Evolutionary conservation across 2,329 filamentous ascomycete species (phyloP).

Genomic region (Diaporthe caulivora): DNA sequence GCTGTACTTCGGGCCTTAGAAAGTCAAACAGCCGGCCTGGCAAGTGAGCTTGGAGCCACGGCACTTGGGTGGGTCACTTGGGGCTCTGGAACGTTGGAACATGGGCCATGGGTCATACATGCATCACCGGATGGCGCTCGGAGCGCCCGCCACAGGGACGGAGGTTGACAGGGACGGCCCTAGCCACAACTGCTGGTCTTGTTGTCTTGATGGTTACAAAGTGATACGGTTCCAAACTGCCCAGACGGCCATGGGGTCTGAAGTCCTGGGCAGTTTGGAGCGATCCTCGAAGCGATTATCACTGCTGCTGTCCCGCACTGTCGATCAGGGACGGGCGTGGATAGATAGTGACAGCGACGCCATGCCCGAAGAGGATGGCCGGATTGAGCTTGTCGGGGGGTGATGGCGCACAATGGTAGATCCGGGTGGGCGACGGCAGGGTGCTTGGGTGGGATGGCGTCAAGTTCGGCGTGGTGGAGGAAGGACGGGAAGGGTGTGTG

Average conservation of each 20-base stretch:
- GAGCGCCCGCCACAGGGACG: background rate
- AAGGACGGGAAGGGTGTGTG: background rate
- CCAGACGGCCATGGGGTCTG: background rate
- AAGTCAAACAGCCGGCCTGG: background rate
- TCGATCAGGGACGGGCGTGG: slow-evolving; percentile 16
- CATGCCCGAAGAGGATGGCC: background rate
- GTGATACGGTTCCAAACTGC: slow-evolving; percentile 1
- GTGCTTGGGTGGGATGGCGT: slow-evolving; percentile 5
- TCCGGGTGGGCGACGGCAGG: background rate
- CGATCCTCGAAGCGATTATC: background rate
- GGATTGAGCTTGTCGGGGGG: background rate
- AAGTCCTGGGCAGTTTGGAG: background rate
- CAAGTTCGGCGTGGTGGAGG: background rate
- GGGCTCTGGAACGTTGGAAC: background rate
- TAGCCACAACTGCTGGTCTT: background rate
- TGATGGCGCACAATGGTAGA: background rate
- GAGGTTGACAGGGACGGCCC: slow-evolving; percentile 2
- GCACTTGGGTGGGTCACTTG: slow-evolving; percentile 7
- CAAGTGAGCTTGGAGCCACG: background rate
- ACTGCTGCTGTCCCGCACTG: background rate
- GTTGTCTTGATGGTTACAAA: slow-evolving; percentile 9
- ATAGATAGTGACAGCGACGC: slow-evolving; percentile 7
- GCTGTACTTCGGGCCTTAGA: background rate
- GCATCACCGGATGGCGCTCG: background rate
- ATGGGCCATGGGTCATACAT: background rate